A percentile compares a stretch with the other conserved stretches of the same genome.
Conservation (phyloP, 1,284 basidiomycete species). For the Xerocomus amazonicus region DNA sequence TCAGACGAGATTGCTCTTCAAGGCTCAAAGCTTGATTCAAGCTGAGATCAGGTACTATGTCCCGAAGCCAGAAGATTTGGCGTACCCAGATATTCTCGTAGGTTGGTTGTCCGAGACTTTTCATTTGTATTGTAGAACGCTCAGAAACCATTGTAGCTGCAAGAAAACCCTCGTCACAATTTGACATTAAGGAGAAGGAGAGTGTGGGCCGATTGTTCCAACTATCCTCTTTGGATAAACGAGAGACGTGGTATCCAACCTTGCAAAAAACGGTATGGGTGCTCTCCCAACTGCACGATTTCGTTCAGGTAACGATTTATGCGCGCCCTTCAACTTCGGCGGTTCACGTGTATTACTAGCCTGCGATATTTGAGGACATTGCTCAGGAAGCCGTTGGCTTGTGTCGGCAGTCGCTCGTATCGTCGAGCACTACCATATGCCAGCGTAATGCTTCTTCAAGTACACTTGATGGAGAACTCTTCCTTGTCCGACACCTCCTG, state of each 20-base stretch:
- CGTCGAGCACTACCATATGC: constrained; percentile 64
- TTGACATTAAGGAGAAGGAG: constrained; percentile 59
- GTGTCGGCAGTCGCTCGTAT: constrained; percentile 74
- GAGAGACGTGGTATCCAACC: constrained; percentile 88
- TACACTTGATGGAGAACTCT: constrained; percentile 70
- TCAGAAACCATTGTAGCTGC: constrained; percentile 37
- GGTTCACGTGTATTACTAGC: constrained; percentile 41
- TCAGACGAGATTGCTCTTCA: constrained; percentile 90
- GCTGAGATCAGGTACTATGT: constrained; percentile 81
- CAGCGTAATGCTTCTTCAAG: constrained; percentile 45
- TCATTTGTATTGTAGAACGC: neutral
- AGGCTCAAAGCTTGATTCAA: constrained; percentile 87
- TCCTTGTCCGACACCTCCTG: constrained; percentile 86
- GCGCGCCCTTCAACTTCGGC: neutral
- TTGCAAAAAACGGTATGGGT: constrained; percentile 85
- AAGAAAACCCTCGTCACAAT: constrained; percentile 39
- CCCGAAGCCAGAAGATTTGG: constrained; percentile 73
- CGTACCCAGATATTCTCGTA: constrained; percentile 77
- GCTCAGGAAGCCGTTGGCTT: constrained; percentile 85
- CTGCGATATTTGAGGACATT: constrained; percentile 89
- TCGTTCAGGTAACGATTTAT: constrained; percentile 69
- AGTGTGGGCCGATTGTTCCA: constrained; percentile 64
- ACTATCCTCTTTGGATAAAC: constrained; percentile 67
- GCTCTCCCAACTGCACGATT: constrained; percentile 81
- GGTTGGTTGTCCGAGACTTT: constrained; percentile 38